These are phyloP conservation scores for Theobroma grandiflorum DNA, from an alignment of 441 rosid species.

Conservation along the genomic window DNA sequence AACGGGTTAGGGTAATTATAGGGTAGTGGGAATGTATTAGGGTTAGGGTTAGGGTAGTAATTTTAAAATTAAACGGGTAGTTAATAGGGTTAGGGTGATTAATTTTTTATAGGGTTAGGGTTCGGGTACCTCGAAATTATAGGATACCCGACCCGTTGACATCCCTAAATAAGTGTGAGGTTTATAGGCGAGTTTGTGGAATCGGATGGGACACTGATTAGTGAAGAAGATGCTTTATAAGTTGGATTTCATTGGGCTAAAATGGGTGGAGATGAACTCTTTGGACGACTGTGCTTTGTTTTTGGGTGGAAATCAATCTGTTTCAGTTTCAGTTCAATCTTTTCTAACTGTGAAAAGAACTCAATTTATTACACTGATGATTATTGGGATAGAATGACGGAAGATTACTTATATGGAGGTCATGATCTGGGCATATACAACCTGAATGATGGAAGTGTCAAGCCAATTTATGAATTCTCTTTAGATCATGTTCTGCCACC, in stretches of 20 bases:
- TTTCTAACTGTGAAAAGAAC: slow-evolving; percentile 15
- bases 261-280: slow-evolving; percentile 31
- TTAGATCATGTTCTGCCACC: slow-evolving; percentile 33
- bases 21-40: too few relatives aligned
- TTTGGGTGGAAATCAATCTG: slow-evolving; percentile 43
- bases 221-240: slow-evolving; percentile 29
- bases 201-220: not conserved
- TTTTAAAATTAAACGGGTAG: too few relatives aligned
- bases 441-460: slow-evolving; percentile 26
- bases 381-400: slow-evolving; percentile 32
- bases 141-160: too few relatives aligned
- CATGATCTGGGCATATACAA: slow-evolving; percentile 43
- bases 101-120: too few relatives aligned
- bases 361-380: slow-evolving; percentile 45
- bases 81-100: too few relatives aligned
- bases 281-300: slow-evolving; percentile 38
- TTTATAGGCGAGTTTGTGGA: not conserved
- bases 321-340: slow-evolving; percentile 16
- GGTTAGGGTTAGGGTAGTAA: too few relatives aligned
- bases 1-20: too few relatives aligned
- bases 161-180: not conserved
- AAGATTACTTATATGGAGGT: slow-evolving; percentile 42
- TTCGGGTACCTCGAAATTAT: too few relatives aligned
- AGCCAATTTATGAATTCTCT: slow-evolving; percentile 17
- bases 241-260: slow-evolving; percentile 24